Evolutionary conservation across 331 rosid species (phyloP).

Genomic region (Ulmus americana): DNA sequence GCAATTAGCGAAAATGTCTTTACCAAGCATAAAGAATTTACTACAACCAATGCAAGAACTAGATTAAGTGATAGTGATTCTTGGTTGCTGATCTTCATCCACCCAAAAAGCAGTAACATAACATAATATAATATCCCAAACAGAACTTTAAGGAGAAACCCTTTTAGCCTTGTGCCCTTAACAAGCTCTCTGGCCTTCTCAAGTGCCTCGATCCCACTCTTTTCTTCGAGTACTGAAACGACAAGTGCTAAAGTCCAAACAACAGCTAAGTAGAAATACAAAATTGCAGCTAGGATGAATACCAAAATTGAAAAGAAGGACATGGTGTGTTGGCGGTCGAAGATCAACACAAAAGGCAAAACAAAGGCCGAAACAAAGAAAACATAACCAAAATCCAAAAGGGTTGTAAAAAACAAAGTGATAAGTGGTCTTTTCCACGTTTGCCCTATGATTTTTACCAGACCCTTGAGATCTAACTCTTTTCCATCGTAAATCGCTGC

Average conservation of each 20-base stretch:
- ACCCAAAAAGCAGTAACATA: neutral
- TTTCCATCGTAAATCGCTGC: neutral
- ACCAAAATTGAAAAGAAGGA: neutral
- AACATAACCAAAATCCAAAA: slow-evolving; percentile 17
- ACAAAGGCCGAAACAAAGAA: neutral
- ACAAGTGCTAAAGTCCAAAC: slow-evolving; percentile 25
- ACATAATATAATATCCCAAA: neutral
- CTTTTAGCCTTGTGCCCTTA: slow-evolving; percentile 22
- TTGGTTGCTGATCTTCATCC: neutral
- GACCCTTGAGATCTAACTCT: slow-evolving; percentile 7
- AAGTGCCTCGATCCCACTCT: slow-evolving; percentile 24
- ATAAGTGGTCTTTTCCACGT: slow-evolving; percentile 18
- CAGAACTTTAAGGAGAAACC: slow-evolving; percentile 25
- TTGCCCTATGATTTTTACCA: slow-evolving; percentile 9
- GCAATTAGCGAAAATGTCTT: slow-evolving; percentile 11
- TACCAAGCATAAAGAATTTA: neutral
- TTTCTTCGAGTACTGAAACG: slow-evolving; percentile 26
- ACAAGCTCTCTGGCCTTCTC: slow-evolving; percentile 27
- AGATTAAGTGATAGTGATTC: neutral
- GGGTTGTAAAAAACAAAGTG: slow-evolving; percentile 20
- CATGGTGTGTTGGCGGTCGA: neutral
- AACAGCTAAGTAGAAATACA: slow-evolving; percentile 15
- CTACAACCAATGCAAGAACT: neutral
- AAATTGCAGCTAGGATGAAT: neutral
- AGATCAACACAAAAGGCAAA: neutral